phyloP scores from a whole-genome alignment of 768 basidiomycete species.

The Crepidotus variabilis region DNA sequence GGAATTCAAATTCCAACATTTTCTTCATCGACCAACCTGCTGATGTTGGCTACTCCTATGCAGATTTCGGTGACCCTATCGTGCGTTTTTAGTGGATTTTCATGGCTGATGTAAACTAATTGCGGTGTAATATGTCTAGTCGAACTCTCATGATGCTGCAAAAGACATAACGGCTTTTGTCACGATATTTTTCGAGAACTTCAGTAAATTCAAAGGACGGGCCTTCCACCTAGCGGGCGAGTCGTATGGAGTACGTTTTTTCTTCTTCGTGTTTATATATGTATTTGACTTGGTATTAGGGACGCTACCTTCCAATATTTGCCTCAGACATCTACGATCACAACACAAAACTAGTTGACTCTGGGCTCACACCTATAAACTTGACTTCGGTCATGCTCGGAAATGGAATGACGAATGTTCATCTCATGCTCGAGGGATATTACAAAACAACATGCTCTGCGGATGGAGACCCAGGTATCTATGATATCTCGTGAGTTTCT shows the following conservation, averaged over 20 bases:
- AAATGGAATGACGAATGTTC: conserved; percentile 49
- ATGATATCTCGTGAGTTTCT: conserved; percentile 3
- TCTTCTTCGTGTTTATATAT: not conserved
- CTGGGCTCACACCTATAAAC: conserved; percentile 59
- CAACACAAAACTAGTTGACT: conserved; percentile 48
- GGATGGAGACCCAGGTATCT: conserved; percentile 24
- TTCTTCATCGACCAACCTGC: conserved; percentile 64
- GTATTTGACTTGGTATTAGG: conserved; percentile 33
- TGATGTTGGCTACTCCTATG: conserved; percentile 61
- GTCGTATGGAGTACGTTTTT: conserved; percentile 59
- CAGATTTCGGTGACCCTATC: conserved; percentile 58
- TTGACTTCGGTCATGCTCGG: conserved; percentile 69
- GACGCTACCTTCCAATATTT: conserved; percentile 70
- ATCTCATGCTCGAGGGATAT: conserved; percentile 7
- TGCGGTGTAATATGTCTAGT: not conserved
- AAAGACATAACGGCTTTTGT: conserved; percentile 74
- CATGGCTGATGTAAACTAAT: not conserved
- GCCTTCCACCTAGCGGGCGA: conserved; percentile 74
- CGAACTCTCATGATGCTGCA: conserved; percentile 55
- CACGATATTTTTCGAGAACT: conserved; percentile 76
- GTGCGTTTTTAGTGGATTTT: conserved; percentile 28
- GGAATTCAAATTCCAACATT: conserved; percentile 66
- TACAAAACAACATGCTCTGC: not conserved
- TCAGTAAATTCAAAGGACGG: conserved; percentile 65
- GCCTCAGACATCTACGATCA: conserved; percentile 75